phyloP scores from a whole-genome alignment of 768 basidiomycete genomes.

The Pleurotus giganteus region DNA sequence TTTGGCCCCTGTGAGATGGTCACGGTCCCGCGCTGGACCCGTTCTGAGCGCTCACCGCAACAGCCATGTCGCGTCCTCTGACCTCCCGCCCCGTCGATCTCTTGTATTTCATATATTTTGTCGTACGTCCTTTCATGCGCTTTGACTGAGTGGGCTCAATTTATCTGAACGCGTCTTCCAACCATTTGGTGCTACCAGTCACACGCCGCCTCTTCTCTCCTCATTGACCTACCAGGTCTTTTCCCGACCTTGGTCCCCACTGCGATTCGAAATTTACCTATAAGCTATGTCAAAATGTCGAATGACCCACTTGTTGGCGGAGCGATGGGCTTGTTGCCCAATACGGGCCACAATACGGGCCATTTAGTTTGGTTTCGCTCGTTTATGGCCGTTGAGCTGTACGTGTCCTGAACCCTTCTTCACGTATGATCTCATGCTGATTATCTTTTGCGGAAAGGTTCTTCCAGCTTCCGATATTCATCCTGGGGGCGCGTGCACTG shows the following conservation, averaged over 20 bases:
- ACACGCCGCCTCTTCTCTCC: conserved; percentile 67
- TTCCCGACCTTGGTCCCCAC: conserved; percentile 55
- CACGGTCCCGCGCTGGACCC: too few relatives aligned
- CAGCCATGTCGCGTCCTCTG: conserved; percentile 30
- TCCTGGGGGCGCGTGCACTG: conserved; percentile 62
- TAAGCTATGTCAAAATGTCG: conserved; percentile 54
- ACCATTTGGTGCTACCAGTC: conserved; percentile 33
- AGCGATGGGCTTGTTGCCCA: conserved; percentile 39
- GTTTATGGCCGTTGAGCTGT: conserved; percentile 65
- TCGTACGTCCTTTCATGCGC: conserved; percentile 31
- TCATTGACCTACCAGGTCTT: conserved; percentile 70
- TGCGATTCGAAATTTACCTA: conserved; percentile 39
- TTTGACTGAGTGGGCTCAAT: too few relatives aligned
- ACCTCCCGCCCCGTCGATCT: conserved; percentile 60
- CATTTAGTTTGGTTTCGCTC: conserved; percentile 61
- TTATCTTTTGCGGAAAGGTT: conserved; percentile 31
- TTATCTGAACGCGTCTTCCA: too few relatives aligned
- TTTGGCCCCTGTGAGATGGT: too few relatives aligned
- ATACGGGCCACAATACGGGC: conserved; percentile 24
- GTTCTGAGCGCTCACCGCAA: too few relatives aligned
- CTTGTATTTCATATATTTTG: conserved; percentile 69
- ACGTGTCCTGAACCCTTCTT: conserved; percentile 19
- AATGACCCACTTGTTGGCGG: conserved; percentile 67
- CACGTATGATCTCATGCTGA: not conserved
- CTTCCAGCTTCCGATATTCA: conserved; percentile 77